These are phyloP conservation scores for Panicum virgatum DNA, from an alignment of 202 grass and related monocot genomes.

Conservation along the genomic window DNA sequence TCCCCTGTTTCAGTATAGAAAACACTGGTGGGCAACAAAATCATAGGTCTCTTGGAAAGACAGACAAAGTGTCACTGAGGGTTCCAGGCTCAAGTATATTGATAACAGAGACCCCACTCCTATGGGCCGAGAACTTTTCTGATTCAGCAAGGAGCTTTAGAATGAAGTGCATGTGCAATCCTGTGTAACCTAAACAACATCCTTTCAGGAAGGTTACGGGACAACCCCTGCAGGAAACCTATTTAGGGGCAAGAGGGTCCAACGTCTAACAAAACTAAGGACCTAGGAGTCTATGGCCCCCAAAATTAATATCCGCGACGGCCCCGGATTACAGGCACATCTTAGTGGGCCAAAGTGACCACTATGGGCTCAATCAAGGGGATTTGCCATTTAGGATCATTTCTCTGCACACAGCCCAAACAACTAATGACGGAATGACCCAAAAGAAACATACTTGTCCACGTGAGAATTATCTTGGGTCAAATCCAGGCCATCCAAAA, in stretches of 20 bases:
- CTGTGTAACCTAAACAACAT: not conserved
- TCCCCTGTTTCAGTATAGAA: not conserved
- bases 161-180: not conserved
- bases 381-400: not conserved
- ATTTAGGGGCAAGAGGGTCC: not conserved
- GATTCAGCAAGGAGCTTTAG: not conserved
- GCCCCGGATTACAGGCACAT: too few species aligned
- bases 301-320: not conserved
- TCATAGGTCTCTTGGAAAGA: not conserved
- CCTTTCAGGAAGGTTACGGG: not conserved
- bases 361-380: not conserved
- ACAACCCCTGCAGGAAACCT: not conserved
- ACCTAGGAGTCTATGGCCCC: not conserved
- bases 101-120: not conserved
- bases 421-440: not conserved
- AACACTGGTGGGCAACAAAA: not conserved
- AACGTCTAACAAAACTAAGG: not conserved
- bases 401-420: not conserved
- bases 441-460: not conserved
- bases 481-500: not conserved
- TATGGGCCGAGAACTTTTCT: not conserved
- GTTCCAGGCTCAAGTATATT: not conserved
- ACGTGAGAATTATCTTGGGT: not conserved
- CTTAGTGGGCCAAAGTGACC: slow-evolving; percentile 11
- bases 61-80: not conserved